phyloP scores from a whole-genome alignment of 192 early-diverging fungal genomes.

The Fimicolochytrium jonesii region DNA sequence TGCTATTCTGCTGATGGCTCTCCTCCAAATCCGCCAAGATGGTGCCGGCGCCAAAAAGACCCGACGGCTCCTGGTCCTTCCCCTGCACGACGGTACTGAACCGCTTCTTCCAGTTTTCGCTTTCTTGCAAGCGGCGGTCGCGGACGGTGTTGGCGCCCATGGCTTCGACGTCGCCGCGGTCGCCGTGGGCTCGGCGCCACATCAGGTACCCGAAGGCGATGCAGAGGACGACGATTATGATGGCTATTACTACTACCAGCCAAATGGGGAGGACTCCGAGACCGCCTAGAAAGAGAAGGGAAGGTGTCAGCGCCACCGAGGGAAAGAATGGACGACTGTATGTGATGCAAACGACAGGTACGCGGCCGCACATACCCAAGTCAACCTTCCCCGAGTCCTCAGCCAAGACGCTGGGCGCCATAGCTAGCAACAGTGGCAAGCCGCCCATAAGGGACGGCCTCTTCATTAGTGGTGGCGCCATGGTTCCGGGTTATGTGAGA shows the following conservation, averaged over 20 bases:
- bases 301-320: no score
- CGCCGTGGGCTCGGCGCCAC: conserved; percentile 16
- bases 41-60: conserved; percentile 12
- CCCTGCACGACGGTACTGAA: conserved; percentile 22
- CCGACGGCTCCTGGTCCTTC: conserved; percentile 1
- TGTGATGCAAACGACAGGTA: background rate
- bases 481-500: no score
- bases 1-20: background rate
- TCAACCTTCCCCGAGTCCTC: conserved; percentile 3
- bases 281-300: conserved; percentile 3
- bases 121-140: conserved; percentile 12
- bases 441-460: no score
- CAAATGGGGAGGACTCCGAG: conserved; percentile 16
- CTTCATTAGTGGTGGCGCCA: no score
- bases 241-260: conserved; percentile 10
- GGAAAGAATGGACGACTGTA: background rate
- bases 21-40: conserved; percentile 5
- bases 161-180: background rate
- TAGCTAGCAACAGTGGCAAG: no score
- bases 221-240: conserved; percentile 7
- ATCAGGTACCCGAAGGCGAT: conserved; percentile 17
- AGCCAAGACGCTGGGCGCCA: no score
- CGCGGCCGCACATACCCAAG: background rate
- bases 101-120: conserved; percentile 26
- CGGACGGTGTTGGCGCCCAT: background rate